These are phyloP conservation scores for Lomentospora prolificans DNA, from an alignment of 2,329 filamentous ascomycete species.

Conservation along the genomic window DNA sequence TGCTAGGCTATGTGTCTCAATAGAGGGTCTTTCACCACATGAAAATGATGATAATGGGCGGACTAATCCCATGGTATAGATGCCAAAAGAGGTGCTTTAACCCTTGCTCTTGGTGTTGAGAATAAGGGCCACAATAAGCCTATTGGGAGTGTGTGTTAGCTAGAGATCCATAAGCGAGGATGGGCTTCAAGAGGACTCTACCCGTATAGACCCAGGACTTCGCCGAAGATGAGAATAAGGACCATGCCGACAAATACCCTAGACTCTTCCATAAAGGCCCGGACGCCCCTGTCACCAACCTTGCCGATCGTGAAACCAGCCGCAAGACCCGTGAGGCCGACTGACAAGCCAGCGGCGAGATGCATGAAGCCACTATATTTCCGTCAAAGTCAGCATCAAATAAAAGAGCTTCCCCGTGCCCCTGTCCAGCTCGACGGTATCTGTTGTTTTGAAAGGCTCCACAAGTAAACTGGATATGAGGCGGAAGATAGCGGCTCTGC, in stretches of 20 bases:
- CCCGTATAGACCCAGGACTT: constrained; percentile 96
- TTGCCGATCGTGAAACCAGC: constrained; percentile 95
- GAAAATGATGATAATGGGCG: too few species aligned
- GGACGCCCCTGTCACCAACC: constrained; percentile 87
- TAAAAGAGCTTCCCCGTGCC: neutral
- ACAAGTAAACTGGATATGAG: too few species aligned
- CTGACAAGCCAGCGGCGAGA: constrained; percentile 78
- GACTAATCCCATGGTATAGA: too few species aligned
- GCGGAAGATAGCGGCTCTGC: neutral
- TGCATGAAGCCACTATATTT: constrained; percentile 74
- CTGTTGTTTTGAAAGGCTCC: too few species aligned
- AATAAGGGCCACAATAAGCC: constrained; percentile 85
- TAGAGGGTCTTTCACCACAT: too few species aligned
- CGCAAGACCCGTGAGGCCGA: constrained; percentile 84
- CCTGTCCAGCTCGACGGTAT: too few species aligned
- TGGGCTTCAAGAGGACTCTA: constrained; percentile 34
- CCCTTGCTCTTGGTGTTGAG: constrained; percentile 78
- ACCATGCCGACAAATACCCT: constrained; percentile 98
- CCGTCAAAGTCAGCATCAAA: neutral
- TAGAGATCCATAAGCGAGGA: neutral
- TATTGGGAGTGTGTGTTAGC: constrained; percentile 23
- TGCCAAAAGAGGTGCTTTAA: constrained; percentile 24
- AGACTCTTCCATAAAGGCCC: constrained; percentile 92
- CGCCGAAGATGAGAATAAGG: constrained; percentile 94
- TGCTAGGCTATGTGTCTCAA: too few species aligned